Evolutionary conservation across 1,284 basidiomycete species (phyloP), one percentile per base, ranked within the genome.

Genomic region (Ustilago crameri): DNA sequence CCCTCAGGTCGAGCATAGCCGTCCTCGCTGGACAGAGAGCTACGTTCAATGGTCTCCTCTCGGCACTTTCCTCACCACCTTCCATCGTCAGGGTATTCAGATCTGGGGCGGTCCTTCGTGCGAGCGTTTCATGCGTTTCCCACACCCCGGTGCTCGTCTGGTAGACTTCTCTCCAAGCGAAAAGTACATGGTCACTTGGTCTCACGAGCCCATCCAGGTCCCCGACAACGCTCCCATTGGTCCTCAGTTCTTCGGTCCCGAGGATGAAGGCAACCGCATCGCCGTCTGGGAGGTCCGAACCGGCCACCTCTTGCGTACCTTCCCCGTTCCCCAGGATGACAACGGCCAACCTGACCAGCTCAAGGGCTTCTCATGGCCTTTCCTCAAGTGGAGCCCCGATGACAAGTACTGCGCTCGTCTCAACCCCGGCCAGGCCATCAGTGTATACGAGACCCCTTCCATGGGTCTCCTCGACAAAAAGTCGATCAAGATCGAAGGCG

Each of bases 151-250:
- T 63, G 94, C 95, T 77, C 93, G 95, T 84, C 88, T 98, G 45
- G 91, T 99, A 81, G 95, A 98, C 85, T 98, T 98, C 85, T 98
- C 95, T 26, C 95, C 96, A 5, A 92, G 92, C 86, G 96, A 99
- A 85, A 90, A 93, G 74, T 98, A 96, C 86, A 86, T 99, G 73
- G 93, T 97, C 78, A 98, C 96, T 41, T 98, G 95, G 93, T 97
- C 96, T 9, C 91, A 94, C 77, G 93, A 97, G 77, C 90, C 95
- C 20, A 95, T 98, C 78, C 88, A 90, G 61, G 91, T 95, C 35
- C 91, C 91, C 38, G 91, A 93, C 70, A 90, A 90, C 70, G 90
- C 91, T 42, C 86, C 88, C 58, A 74, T 81, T 44, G 80, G 84
- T 42, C 81, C 85, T 20, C 82, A 84, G 61, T 90, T 92, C 85